Base-by-base conservation (phyloP, 2,329 filamentous ascomycete genomes). In the Knufia fluminis region DNA sequence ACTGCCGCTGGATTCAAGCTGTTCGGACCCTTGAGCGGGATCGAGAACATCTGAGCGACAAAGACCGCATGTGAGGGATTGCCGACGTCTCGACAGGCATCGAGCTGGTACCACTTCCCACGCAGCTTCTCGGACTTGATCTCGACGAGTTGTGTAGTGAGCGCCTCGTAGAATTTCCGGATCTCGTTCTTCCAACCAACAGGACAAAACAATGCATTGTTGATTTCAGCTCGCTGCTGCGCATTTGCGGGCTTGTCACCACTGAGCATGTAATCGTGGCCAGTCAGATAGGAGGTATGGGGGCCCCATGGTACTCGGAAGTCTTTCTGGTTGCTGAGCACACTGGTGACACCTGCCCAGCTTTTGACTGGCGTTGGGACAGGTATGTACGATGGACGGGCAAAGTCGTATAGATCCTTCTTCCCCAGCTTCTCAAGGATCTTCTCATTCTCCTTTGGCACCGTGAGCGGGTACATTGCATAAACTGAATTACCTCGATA, bases 401-500 rank as follows among this genome's bases (percentile, higher is more conserved):
- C 58, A 55, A 62, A 71, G 54, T 59, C 69, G 60, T 74, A 74
- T 33, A 67, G 62, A 38, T 70, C 59, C 43, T 61, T 67, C 38
- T 66, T 63, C 14, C 65, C 65, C 14, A 74, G 65, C 12, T 60
- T 62, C 14, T 61, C 60, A 19, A 74, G 52, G 17, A 73, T 70
- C 35, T 65, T 67, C 42, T 65, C 58, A 60, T 72, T 75, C 54
- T 73, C 71, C 12, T 64, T 60, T 1, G 73, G 72, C 9, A 72
- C 62, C 9, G 72, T 72, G 53, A 75, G 57, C 1, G 73, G 72
- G 53, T 70, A 74, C 56, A 75, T 71, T 2, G 69, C 71, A 49
- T 74, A 75, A 45, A 75, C 64, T 0, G 71, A 74, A 52, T 72
- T 66, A 0, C 68, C 68, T 22, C 67, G 63, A 58, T 71, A 74